Conservation (phyloP, 2,329 filamentous ascomycete species). For the Coniochaeta sp. region DNA sequence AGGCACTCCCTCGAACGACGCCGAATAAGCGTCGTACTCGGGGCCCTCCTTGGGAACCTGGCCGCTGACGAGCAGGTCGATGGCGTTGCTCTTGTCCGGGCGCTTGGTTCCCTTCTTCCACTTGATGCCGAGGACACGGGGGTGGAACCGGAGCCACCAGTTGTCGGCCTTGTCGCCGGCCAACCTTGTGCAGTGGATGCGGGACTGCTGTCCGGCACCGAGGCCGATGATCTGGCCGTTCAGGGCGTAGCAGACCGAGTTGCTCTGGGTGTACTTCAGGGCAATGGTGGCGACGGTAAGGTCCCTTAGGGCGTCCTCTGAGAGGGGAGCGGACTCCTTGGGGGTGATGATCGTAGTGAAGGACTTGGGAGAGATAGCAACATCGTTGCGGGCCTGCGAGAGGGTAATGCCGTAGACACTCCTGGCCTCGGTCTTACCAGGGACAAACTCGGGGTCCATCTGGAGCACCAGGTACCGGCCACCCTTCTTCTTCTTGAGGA, state of each 20-base stretch:
- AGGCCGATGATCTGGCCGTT: slow-evolving; percentile 92
- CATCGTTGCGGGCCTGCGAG: slow-evolving; percentile 87
- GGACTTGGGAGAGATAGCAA: slow-evolving; percentile 74
- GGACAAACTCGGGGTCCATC: slow-evolving; percentile 83
- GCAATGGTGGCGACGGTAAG: slow-evolving; percentile 94
- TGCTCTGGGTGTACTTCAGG: slow-evolving; percentile 97
- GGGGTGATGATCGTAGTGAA: slow-evolving; percentile 84
- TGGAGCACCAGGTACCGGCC: slow-evolving; percentile 94
- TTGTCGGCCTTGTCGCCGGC: slow-evolving; percentile 98
- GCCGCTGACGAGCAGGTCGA: slow-evolving; percentile 89
- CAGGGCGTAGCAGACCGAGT: slow-evolving; percentile 95
- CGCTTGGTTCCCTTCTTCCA: slow-evolving; percentile 98
- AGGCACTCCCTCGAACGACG: slow-evolving; percentile 84
- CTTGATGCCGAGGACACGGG: slow-evolving; percentile 77
- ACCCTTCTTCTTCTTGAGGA: slow-evolving; percentile 96
- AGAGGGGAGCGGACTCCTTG: slow-evolving; percentile 65
- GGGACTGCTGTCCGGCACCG: slow-evolving; percentile 92
- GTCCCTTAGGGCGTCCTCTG: slow-evolving; percentile 79
- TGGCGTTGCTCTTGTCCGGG: slow-evolving; percentile 95
- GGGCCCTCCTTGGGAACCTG: slow-evolving; percentile 76
- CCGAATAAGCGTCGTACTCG: slow-evolving; percentile 82
- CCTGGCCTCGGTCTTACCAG: slow-evolving; percentile 72
- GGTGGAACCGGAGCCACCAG: slow-evolving; percentile 99
- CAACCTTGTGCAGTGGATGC: slow-evolving; percentile 96
- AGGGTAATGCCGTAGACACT: slow-evolving; percentile 88